These are phyloP conservation scores for Geosmithia putterillii DNA, from an alignment of 2,329 filamentous ascomycete species.

Conservation along the genomic window DNA sequence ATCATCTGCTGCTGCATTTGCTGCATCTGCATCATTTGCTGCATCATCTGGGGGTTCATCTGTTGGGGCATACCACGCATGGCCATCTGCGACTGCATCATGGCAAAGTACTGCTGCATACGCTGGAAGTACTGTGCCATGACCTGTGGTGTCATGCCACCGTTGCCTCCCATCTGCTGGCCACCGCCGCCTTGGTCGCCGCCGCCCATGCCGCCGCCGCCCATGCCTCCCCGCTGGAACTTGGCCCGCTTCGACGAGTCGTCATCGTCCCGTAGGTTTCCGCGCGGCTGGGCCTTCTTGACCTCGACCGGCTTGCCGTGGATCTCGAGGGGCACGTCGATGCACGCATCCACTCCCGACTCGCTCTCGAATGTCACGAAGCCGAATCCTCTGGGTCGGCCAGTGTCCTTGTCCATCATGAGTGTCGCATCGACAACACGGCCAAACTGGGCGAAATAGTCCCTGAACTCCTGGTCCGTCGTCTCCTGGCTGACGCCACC, in stretches of 20 bases:
- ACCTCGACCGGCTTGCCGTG: constrained; percentile 95
- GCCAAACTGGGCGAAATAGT: constrained; percentile 94
- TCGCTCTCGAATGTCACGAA: constrained; percentile 98
- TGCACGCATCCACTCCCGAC: constrained; percentile 82
- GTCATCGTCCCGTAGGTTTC: constrained; percentile 87
- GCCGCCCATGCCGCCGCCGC: constrained; percentile 21
- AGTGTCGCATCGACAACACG: constrained; percentile 93
- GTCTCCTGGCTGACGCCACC: constrained; percentile 96
- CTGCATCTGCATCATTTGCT: constrained; percentile 67
- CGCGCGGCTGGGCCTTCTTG: constrained; percentile 91
- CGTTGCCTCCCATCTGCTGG: constrained; percentile 22
- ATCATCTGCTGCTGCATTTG: constrained; percentile 50
- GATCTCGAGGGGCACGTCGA: constrained; percentile 77
- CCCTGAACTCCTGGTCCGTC: constrained; percentile 88
- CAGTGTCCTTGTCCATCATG: constrained; percentile 99
- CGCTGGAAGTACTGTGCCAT: constrained; percentile 98
- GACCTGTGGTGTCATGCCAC: constrained; percentile 83
- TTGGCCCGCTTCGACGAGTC: constrained; percentile 52
- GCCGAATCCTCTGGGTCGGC: constrained; percentile 88
- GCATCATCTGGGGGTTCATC: constrained; percentile 67
- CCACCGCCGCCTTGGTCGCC: constrained; percentile 11
- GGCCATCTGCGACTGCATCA: constrained; percentile 92
- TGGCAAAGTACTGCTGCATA: constrained; percentile 93
- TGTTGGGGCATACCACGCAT: constrained; percentile 47
- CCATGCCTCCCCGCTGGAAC: constrained; percentile 23